Base-by-base conservation (phyloP, 495 filamentous ascomycete genomes). In the Talaromyces liani region DNA sequence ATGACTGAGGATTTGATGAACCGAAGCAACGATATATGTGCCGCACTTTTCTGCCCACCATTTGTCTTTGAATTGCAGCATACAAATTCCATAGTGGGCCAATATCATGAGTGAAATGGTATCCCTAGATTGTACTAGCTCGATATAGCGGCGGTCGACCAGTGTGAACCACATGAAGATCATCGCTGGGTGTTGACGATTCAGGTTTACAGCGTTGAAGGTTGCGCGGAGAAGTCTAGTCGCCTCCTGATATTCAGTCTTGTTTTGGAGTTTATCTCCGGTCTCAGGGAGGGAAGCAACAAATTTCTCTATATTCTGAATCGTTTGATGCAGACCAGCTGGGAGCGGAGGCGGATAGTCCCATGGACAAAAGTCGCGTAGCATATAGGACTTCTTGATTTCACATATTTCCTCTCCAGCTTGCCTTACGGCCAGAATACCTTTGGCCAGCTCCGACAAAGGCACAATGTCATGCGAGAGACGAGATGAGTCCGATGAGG, bases 21-120 rank as follows among this genome's bases (percentile, higher is more conserved):
- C 55, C 25, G 55, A 22, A 58, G 25, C 3, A 34, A 58, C 55
- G n/a, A 58, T 31, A 58, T 58, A 33, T 14, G 25, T 6, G 22
- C 60, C 60, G 49, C 39, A 51, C 12, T 61, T 24, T 61, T 18
- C 60, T 10, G 55, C 20, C 39, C 60, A 61, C 60, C 60, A 61
- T 31, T 53, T 49, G 27, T 51, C 60, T 31, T 31, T n/a, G 9
- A 53, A 12, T 31, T 61, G 22, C 20, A 61, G 24, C 36, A 61
- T 12, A 33, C 60, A 61, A 12, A 61, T 61, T 16, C 60, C 60
- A 34, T 49, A 61, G 25, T 61, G 60, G 1, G 12, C 60, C n/a
- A 61, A 14, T 12, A 61, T 61, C 41, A 45, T 7, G 5, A 61
- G 39, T 1, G 60, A 39, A 39, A 61, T 33, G 24, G 45, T 31